Conservation (phyloP, 164 flowering plant genomes). For the Tetracentron sinense region DNA sequence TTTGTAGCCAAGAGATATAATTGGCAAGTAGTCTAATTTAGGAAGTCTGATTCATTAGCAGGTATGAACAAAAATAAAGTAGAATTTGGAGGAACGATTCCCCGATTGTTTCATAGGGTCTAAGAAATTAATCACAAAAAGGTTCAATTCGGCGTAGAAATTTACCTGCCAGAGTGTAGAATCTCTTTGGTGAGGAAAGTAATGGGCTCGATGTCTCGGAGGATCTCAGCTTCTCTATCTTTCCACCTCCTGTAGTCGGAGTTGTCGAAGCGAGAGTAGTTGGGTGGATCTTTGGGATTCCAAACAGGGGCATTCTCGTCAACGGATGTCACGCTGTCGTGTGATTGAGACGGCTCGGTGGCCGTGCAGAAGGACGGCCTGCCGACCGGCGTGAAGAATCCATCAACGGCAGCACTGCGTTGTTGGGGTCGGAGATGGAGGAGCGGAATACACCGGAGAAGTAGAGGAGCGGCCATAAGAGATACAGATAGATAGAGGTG, state of each 20-base stretch:
- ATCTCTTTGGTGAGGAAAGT: conserved; percentile 54
- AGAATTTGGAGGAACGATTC: too few relatives aligned
- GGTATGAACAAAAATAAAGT: too few relatives aligned
- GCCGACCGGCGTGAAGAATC: conserved; percentile 6
- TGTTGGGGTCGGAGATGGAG: conserved; percentile 17
- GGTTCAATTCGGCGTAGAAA: too few relatives aligned
- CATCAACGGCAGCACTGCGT: conserved; percentile 10
- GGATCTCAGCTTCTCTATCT: conserved; percentile 57
- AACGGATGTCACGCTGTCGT: conserved; percentile 7
- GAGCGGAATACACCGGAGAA: conserved; percentile 30
- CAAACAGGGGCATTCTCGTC: conserved; percentile 7
- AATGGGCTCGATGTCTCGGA: conserved; percentile 54
- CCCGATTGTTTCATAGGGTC: too few relatives aligned
- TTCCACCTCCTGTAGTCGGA: conserved; percentile 66
- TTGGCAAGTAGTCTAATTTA: too few relatives aligned
- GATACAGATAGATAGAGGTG: not conserved
- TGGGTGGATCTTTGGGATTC: conserved; percentile 24
- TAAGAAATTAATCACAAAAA: not conserved
- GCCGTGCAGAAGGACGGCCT: conserved; percentile 21
- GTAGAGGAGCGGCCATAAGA: conserved; percentile 39
- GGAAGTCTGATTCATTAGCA: too few relatives aligned
- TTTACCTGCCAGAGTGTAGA: conserved; percentile 76
- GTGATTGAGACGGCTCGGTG: conserved; percentile 16
- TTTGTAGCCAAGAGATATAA: too few relatives aligned
- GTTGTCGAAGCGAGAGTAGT: conserved; percentile 28